Base-by-base conservation (phyloP, 2,329 filamentous ascomycete species). In the Fusarium nodosum region DNA sequence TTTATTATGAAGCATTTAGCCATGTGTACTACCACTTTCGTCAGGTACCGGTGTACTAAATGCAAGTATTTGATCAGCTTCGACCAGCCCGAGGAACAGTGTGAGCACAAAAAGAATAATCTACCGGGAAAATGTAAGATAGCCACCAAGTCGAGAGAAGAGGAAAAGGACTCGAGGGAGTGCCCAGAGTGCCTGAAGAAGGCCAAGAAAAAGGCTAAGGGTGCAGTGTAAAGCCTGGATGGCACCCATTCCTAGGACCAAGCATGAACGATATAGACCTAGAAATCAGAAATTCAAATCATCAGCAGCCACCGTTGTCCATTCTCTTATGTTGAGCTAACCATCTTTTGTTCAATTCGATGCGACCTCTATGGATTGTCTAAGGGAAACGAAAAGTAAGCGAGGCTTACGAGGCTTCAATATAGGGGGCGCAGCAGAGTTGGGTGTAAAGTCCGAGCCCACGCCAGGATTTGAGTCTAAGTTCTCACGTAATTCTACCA, bases 401-500 rank as follows among this genome's bases (percentile, higher is more conserved):
- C 24, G 11, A 24, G n/a, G 26, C 20, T 12, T 26, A 26, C 20
- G 13, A 8, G 48, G 22, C 24, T 22, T n/a, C 48, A 10, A 6
- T 11, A 11, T 36, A 36, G 20, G 34, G 7, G 48, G 34, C 48
- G 33, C 34, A 41, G 33, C 18, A 22, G 34, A 16, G 15, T n/a
- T 18, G 12, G 33, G 26, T 12, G n/a, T n/a, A 10, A 13, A 28
- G 18, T 10, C 33, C 6, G 12, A 38, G 22, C 47, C 24, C 8
- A 38, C 47, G 15, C 26, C 33, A 51, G 47, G 33, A 38, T 38
- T 41, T 7, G 18, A 15, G 15, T 24, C 26, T 34, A 30, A 28
- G 34, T 30, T 63, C 58, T 63, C 41, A 63, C 58, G 48, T 63
- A 41, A 63, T 39, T 26, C 15, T 5, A 30, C 30, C 24, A 20